These are phyloP conservation scores for Leishmania amazonensis DNA, from an alignment of 208 protist species.

Conservation along the genomic window DNA sequence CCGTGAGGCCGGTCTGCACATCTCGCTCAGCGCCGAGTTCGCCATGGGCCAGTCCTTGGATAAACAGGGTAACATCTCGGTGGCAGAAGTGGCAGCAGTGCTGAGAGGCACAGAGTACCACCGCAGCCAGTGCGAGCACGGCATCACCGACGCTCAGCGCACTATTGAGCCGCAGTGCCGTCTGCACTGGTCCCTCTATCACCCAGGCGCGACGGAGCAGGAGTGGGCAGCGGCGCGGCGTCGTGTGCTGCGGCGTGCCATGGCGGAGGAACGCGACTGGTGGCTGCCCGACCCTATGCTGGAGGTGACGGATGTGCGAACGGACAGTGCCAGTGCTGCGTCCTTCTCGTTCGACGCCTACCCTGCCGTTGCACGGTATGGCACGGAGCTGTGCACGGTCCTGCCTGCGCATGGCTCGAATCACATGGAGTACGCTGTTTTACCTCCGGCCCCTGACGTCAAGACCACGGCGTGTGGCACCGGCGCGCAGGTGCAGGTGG, in stretches of 20 bases:
- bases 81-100: slow-evolving; percentile 43
- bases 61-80: slow-evolving; percentile 49
- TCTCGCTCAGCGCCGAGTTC: slow-evolving; percentile 80
- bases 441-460: slow-evolving; percentile 21
- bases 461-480: neutral
- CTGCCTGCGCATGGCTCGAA: slow-evolving; percentile 50
- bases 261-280: slow-evolving; percentile 78
- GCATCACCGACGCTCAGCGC: slow-evolving; percentile 60
- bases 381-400: slow-evolving; percentile 60
- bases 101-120: slow-evolving; percentile 54
- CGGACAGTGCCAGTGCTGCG: slow-evolving; percentile 38
- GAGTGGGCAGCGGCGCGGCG: slow-evolving; percentile 83
- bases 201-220: slow-evolving; percentile 69
- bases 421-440: slow-evolving; percentile 21
- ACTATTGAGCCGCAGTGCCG: slow-evolving; percentile 52
- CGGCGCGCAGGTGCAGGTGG: slow-evolving; percentile 34
- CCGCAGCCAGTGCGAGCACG: slow-evolving; percentile 48
- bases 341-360: slow-evolving; percentile 38
- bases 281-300: slow-evolving; percentile 81
- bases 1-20: slow-evolving; percentile 70
- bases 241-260: slow-evolving; percentile 56
- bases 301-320: slow-evolving; percentile 53
- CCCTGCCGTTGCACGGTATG: slow-evolving; percentile 71
- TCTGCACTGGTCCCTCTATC: slow-evolving; percentile 77
- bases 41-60: slow-evolving; percentile 74